Evolutionary conservation across 805 yeast species (phyloP).

Genomic region (Ogataea thermomethanolica): DNA sequence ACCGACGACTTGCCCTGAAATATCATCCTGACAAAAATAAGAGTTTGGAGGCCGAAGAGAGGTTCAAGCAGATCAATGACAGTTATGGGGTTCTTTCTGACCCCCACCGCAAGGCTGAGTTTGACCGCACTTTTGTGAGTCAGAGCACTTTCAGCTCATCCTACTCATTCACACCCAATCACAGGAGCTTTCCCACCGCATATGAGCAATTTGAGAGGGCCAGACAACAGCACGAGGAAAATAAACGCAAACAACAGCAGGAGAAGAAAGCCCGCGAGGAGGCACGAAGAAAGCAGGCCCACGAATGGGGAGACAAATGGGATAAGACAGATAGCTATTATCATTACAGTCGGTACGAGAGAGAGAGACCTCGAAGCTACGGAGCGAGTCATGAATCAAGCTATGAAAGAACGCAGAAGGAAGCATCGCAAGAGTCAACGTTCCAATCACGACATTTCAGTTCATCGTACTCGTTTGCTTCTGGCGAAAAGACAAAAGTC

Average conservation of each 20-base stretch:
- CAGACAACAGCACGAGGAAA: constrained; percentile 22
- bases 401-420: constrained; percentile 9
- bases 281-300: constrained; percentile 9
- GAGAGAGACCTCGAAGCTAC: neutral
- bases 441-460: constrained; percentile 22
- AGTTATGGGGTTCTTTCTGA: constrained; percentile 81
- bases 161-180: constrained; percentile 3
- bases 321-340: constrained; percentile 8
- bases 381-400: neutral
- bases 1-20: constrained; percentile 65
- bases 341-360: constrained; percentile 10
- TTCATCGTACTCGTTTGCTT: constrained; percentile 27
- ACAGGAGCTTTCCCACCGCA: constrained; percentile 5
- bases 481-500: constrained; percentile 27
- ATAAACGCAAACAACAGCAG: constrained; percentile 15
- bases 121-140: constrained; percentile 41
- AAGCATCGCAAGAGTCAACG: too few species aligned
- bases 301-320: constrained; percentile 11
- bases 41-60: constrained; percentile 57
- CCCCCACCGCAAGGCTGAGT: constrained; percentile 54
- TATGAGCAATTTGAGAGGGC: constrained; percentile 24
- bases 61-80: constrained; percentile 84
- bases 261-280: constrained; percentile 15
- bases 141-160: neutral
- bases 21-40: constrained; percentile 83